phyloP scores from a whole-genome alignment of 495 filamentous ascomycete species.

The Podospora sp. region DNA sequence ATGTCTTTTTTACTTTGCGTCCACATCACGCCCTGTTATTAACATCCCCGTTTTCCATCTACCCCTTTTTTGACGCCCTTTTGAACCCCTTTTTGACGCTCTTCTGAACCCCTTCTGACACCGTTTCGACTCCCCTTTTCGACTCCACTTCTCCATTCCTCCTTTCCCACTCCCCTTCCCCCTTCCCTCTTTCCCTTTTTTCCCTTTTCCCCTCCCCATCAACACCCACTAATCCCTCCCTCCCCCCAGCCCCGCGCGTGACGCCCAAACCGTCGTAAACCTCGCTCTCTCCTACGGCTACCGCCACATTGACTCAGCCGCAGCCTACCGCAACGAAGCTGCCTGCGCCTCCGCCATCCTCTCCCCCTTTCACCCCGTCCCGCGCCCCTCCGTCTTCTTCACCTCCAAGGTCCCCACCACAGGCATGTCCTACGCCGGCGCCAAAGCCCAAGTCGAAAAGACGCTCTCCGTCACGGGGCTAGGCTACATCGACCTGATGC shows the following conservation, averaged over 20 bases:
- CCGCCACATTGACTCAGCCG: conserved; percentile 68
- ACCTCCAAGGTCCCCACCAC: conserved; percentile 66
- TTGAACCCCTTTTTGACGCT: too few relatives aligned
- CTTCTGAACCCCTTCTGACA: too few relatives aligned
- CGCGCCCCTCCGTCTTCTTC: conserved; percentile 69
- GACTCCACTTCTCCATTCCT: too few relatives aligned
- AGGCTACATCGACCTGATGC: conserved; percentile 66
- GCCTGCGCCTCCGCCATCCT: conserved; percentile 65
- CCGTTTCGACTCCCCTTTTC: too few relatives aligned
- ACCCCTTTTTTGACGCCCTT: too few relatives aligned
- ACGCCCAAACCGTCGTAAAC: conserved; percentile 55
- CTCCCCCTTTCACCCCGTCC: conserved; percentile 48
- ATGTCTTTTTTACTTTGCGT: neutral
- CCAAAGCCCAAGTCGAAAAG: conserved; percentile 53
- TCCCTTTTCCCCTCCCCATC: neutral
- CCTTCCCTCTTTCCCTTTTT: neutral
- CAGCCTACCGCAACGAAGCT: conserved; percentile 70
- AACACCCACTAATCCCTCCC: neutral
- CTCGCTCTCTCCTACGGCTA: conserved; percentile 20
- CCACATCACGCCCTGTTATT: neutral
- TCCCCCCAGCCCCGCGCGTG: conserved; percentile 34
- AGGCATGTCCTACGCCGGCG: conserved; percentile 47
- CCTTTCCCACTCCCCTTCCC: neutral
- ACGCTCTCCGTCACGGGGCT: conserved; percentile 56
- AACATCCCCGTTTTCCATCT: neutral